phyloP scores from a whole-genome alignment of 1,139 yeast genomes.

The Debaryomyces psychrophilus region DNA sequence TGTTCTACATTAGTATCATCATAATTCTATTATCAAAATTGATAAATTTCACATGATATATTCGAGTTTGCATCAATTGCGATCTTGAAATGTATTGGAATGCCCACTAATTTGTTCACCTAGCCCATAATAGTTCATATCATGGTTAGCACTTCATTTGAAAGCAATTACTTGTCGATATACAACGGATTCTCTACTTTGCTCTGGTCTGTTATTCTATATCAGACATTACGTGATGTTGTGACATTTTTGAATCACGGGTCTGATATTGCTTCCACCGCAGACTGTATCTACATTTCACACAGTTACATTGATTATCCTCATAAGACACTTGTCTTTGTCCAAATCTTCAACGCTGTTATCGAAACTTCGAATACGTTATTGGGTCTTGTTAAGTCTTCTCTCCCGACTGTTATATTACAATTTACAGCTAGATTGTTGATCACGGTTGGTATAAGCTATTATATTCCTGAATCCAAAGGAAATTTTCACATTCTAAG shows the following conservation, averaged over 20 bases:
- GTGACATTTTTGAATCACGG: constrained; percentile 11
- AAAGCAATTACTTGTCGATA: constrained; percentile 20
- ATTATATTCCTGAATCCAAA: constrained; percentile 33
- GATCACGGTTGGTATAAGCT: constrained; percentile 37
- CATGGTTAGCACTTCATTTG: not conserved
- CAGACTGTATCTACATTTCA: constrained; percentile 3
- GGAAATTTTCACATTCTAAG: constrained; percentile 32
- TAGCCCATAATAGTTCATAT: not conserved
- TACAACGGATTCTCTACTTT: constrained; percentile 72
- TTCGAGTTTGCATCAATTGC: not conserved
- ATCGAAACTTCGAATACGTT: constrained; percentile 32
- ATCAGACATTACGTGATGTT: constrained; percentile 21
- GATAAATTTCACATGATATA: too few species aligned
- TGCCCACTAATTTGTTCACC: too few species aligned
- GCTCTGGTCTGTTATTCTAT: constrained; percentile 63
- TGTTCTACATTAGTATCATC: not conserved
- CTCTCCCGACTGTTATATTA: constrained; percentile 30
- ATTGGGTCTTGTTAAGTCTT: constrained; percentile 34
- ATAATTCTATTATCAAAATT: not conserved
- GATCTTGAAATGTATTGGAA: not conserved
- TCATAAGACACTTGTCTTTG: constrained; percentile 31
- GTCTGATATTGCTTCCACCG: not conserved
- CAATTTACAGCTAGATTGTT: constrained; percentile 39
- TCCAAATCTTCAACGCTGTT: constrained; percentile 34
- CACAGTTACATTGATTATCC: constrained; percentile 25